Evolutionary conservation across 441 rosid genomes (phyloP), one percentile per base, ranked within the genome.

Genomic region (Pelargonium fulgidum): DNA sequence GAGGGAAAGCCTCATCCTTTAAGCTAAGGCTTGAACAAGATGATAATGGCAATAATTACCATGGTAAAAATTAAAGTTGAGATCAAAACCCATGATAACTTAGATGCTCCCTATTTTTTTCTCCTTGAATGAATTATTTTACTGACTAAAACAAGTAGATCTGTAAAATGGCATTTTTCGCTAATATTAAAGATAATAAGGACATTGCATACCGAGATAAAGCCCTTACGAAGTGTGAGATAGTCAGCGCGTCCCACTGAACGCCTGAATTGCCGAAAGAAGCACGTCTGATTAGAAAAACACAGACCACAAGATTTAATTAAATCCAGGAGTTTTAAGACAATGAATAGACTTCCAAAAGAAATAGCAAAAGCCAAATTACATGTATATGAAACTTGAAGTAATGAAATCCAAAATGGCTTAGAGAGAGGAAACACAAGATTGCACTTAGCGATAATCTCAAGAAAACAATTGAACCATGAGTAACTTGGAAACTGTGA

Each of bases 231-330:
- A 13, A 90, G 92, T 64, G 93, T 80, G 62, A 92, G 86, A 80
- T 92, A 92, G 81, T 92, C 96, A 52, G 83, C 79, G 69, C 86
- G 95, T 78, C 78, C 93, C 66, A 92, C 96, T 12, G 98, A 87
- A 29, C 44, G 75, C 66, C 92, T 91, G 70, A 92, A 92, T 77
- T 92, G 98, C 42, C 89, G 84, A 80, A 87, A 87, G 85, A 90
- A 90, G 78, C 96, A 90, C 66, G 84, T 87, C 96, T 90, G 86
- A 78, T 69, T 67, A 56, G 67, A 42, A 61, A 56, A 70, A 59
- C 63, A 59, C 13, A 59, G 48, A 79, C 29, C 22, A 68, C 65
- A 68, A 56, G 24, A 16, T 4, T 56, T 56, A 66, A 79, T 20
- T 56, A 5, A 14, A n/a, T 7, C 68, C 62, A 68, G 22, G 22